A percentile compares a stretch with the other conserved stretches of the same genome.
These are phyloP conservation scores for Rhizomucor pusillus DNA, from an alignment of 371 early-diverging fungal species.

Conservation along the genomic window DNA sequence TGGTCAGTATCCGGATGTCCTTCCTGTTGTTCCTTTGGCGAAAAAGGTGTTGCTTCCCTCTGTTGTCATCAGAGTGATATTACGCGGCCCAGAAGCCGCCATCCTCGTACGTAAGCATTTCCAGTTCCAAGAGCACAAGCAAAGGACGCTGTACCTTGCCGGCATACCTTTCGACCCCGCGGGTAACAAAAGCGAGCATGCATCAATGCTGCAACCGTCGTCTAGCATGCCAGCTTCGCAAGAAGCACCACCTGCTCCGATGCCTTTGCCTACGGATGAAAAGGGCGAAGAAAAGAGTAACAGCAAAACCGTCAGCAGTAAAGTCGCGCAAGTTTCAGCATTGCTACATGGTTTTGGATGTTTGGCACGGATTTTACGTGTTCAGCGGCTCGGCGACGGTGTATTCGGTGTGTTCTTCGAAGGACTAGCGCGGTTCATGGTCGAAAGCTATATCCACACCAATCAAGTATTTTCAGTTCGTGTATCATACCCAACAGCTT, in stretches of 20 bases:
- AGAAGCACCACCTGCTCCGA: too few relatives aligned
- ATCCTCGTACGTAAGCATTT: conserved; percentile 24
- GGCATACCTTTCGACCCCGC: conserved; percentile 24
- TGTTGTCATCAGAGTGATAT: conserved; percentile 32
- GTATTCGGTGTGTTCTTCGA: conserved; percentile 38
- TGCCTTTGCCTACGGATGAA: too few relatives aligned
- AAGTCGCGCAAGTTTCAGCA: neutral
- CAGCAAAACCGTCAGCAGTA: too few relatives aligned
- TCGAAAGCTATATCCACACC: conserved; percentile 15
- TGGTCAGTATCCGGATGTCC: conserved; percentile 12
- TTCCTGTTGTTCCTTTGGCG: conserved; percentile 39
- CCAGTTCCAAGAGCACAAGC: conserved; percentile 7
- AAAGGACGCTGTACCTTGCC: conserved; percentile 17
- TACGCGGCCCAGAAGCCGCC: conserved; percentile 38
- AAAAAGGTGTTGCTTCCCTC: conserved; percentile 49
- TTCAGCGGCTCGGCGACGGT: conserved; percentile 35
- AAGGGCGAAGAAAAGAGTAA: too few relatives aligned
- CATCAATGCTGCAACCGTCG: neutral
- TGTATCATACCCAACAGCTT: conserved; percentile 5
- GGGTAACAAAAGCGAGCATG: neutral
- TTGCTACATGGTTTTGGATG: conserved; percentile 36
- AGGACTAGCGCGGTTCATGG: conserved; percentile 35
- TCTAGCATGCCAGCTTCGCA: neutral
- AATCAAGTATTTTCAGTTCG: conserved; percentile 21
- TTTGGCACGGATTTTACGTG: conserved; percentile 35